Base-by-base conservation (phyloP, 495 filamentous ascomycete genomes). In the Xylaria flabelliformis region DNA sequence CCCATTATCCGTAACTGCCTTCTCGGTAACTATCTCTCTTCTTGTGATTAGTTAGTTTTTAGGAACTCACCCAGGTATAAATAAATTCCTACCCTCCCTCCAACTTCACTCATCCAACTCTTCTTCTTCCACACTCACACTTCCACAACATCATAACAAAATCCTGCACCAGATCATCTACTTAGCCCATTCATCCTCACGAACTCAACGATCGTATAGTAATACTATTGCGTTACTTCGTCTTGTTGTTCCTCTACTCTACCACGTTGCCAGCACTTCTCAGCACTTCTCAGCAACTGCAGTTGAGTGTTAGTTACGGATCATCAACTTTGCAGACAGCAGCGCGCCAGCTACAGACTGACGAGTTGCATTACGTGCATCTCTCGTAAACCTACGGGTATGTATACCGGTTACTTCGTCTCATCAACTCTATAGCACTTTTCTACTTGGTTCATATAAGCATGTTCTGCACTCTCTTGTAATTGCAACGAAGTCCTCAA, bases 251-350 rank as follows among this genome's bases (percentile, higher is more conserved):
- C 39, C 39, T 63, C 39, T 24, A 24, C 36, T 9, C 34, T 26
- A 17, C 21, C 10, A 24, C 36, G 42, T 63, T 21, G 13, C 59
- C 59, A 39, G 0, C 59, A 41, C 21, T 7, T 21, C 12, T 10
- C 59, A 39, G 0, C 59, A 41, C 21, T 7, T 21, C 12, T 10
- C 8, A 42, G 59, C 19, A 41, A 36, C 58, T 41, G 2, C 34
- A 41, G 58, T 24, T 19, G 2, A 41, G 58, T 39, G 34, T 24
- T 4, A 63, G 36, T 63, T 36, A 21, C 34, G 34, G 36, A 63
- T 63, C 59, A 13, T 63, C 36, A 36, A 44, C 34, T 10, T 63
- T 24, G 34, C 59, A 41, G 59, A 63, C n/a, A 42, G n/a, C 59
- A 42, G 3, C 9, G 10, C 36, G 13, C 13, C 4, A 5, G 26